Evolutionary conservation across 2,329 filamentous ascomycete genomes (phyloP).

Genomic region (Alternaria novae-zelandiae): DNA sequence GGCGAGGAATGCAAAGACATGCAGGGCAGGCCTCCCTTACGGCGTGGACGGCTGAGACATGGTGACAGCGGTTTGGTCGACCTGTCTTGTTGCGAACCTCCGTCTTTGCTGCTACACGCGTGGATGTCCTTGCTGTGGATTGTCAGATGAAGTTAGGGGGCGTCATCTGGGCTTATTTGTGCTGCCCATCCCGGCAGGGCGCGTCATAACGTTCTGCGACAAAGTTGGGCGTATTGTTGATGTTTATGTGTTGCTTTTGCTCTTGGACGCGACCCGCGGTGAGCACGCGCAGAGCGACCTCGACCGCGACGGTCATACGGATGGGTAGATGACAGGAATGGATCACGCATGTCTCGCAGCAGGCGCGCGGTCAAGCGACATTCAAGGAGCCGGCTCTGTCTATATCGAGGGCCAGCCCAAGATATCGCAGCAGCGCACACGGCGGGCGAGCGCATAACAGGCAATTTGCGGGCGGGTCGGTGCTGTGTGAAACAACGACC

Average conservation of each 20-base stretch:
- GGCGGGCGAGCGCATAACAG: constrained; percentile 28
- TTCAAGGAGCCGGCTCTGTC: constrained; percentile 1
- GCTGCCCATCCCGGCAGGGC: background rate
- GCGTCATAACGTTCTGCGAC: background rate
- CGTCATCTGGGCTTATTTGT: background rate
- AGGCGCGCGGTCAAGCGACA: background rate
- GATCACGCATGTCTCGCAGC: background rate
- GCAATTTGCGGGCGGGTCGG: constrained; percentile 37
- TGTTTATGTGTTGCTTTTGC: constrained; percentile 1
- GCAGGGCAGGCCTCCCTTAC: constrained; percentile 28
- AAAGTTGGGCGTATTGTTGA: background rate
- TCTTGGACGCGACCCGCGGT: background rate
- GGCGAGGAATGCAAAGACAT: constrained; percentile 18
- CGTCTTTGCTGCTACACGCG: background rate
- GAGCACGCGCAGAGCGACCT: background rate
- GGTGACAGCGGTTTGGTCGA: constrained; percentile 3
- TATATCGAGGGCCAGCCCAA: background rate
- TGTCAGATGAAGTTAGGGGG: background rate
- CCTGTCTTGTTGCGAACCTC: background rate
- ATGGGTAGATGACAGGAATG: background rate
- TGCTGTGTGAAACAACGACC: constrained; percentile 32
- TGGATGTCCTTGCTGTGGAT: background rate
- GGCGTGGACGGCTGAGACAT: constrained; percentile 24
- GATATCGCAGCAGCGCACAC: background rate
- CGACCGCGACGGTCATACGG: background rate